Conservation (phyloP, 495 filamentous ascomycete species). For the Entonaema liquescens region DNA sequence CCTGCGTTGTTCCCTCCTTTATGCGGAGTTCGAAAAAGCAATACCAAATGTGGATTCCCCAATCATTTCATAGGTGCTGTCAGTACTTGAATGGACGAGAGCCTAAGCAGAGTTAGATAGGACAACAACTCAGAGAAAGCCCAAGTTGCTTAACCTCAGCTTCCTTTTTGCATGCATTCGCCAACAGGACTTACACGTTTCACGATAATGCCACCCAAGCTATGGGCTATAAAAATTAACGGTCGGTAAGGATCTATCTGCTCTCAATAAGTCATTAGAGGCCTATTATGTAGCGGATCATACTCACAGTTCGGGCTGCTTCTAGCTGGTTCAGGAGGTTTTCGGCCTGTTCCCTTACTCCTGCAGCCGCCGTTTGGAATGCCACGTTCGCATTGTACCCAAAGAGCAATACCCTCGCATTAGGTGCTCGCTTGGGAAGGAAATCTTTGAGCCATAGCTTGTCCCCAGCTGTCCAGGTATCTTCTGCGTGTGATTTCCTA, state of each 20-base stretch:
- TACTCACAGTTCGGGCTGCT: slow-evolving; percentile 6
- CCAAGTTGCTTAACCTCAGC: background rate
- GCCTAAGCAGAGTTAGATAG: slow-evolving; percentile 22
- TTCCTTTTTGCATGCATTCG: background rate
- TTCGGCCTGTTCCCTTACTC: slow-evolving; percentile 46
- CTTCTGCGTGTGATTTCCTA: slow-evolving; percentile 42
- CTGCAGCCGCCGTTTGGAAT: slow-evolving; percentile 41
- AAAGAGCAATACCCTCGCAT: slow-evolving; percentile 49
- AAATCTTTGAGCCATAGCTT: slow-evolving; percentile 52
- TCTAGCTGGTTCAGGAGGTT: slow-evolving; percentile 44
- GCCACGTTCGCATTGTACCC: slow-evolving; percentile 52
- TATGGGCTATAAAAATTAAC: slow-evolving; percentile 42
- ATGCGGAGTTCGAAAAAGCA: slow-evolving; percentile 37
- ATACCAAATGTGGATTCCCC: slow-evolving; percentile 40
- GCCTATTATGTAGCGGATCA: background rate
- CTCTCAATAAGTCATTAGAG: background rate
- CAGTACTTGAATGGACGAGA: slow-evolving; percentile 35
- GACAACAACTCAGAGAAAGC: background rate
- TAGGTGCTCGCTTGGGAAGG: slow-evolving; percentile 45
- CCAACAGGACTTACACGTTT: slow-evolving; percentile 26
- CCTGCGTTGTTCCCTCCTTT: slow-evolving; percentile 37
- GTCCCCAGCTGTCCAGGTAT: slow-evolving; percentile 33
- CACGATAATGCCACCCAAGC: slow-evolving; percentile 40
- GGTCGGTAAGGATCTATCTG: slow-evolving; percentile 17
- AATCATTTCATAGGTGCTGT: slow-evolving; percentile 33